A percentile compares a stretch with the other conserved stretches of the same genome.
Conservation (phyloP, 805 yeast genomes). For the Metschnikowia kofuensis region DNA sequence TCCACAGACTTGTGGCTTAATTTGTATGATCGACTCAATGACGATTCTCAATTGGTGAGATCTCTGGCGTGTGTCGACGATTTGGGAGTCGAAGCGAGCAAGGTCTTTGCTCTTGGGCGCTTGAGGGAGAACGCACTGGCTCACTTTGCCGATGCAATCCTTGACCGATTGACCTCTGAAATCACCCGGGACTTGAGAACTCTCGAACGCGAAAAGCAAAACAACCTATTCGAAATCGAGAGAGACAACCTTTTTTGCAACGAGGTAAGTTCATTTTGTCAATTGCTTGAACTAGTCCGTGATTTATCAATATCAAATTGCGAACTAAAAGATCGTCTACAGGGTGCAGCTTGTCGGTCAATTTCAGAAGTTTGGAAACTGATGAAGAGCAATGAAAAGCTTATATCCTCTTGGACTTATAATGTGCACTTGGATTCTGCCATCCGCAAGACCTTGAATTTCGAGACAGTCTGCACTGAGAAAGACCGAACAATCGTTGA, state of each 20-base stretch:
- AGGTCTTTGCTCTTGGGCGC: neutral
- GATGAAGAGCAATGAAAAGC: neutral
- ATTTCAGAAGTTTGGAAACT: neutral
- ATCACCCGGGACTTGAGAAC: constrained; percentile 4
- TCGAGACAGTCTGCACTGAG: constrained; percentile 1
- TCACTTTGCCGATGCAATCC: neutral
- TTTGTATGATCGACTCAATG: constrained; percentile 7
- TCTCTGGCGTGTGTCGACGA: constrained; percentile 3
- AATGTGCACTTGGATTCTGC: constrained; percentile 17
- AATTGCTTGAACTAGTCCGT: neutral
- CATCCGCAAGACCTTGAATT: constrained; percentile 9
- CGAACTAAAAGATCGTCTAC: neutral
- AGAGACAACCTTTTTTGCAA: constrained; percentile 12
- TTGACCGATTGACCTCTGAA: constrained; percentile 1
- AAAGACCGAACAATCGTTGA: neutral
- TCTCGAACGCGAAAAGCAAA: constrained; percentile 4
- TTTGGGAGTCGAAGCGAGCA: constrained; percentile 1
- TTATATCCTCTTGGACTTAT: constrained; percentile 10
- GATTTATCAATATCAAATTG: neutral
- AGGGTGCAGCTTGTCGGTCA: neutral
- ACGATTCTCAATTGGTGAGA: constrained; percentile 8
- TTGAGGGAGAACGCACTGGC: neutral
- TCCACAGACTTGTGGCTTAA: neutral
- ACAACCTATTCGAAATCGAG: constrained; percentile 11
- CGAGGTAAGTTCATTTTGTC: constrained; percentile 8